phyloP scores from a whole-genome alignment of 1,284 basidiomycete genomes.

The Caloboletus firmus region DNA sequence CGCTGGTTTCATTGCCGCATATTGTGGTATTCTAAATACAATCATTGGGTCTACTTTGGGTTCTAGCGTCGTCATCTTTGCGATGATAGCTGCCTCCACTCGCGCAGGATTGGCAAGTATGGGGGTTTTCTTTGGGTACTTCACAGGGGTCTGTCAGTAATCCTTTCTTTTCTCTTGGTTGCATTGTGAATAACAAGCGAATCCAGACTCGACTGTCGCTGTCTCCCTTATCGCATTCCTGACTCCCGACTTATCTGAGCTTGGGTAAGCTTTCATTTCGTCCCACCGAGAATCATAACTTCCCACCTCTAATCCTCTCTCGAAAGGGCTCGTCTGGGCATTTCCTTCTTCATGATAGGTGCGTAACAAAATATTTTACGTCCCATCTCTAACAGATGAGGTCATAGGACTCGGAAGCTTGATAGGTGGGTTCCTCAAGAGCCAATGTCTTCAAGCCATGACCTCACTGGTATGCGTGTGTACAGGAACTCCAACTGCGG shows the following conservation, averaged over 20 bases:
- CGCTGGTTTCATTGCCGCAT: too few relatives aligned
- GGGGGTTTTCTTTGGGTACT: constrained; percentile 34
- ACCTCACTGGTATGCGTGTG: neutral
- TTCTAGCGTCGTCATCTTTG: too few relatives aligned
- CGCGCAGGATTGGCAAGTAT: constrained; percentile 18
- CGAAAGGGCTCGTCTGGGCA: constrained; percentile 27
- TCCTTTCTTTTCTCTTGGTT: neutral
- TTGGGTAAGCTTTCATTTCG: constrained; percentile 27
- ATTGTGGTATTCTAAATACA: too few relatives aligned
- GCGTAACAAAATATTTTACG: neutral
- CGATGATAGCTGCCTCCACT: constrained; percentile 27
- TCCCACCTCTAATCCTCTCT: neutral
- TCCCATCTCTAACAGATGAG: neutral
- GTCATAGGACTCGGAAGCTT: constrained; percentile 25
- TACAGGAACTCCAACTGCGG: constrained; percentile 29
- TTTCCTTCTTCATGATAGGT: constrained; percentile 30
- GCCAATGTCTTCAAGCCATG: neutral
- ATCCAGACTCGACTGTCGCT: constrained; percentile 37
- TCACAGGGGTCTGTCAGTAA: constrained; percentile 6
- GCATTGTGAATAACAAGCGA: neutral
- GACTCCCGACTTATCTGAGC: constrained; percentile 35
- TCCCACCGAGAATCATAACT: neutral
- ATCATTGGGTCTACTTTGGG: too few relatives aligned
- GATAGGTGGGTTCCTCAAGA: constrained; percentile 18
- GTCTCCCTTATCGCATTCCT: constrained; percentile 33